These are phyloP conservation scores for Zymoseptoria ardabiliae DNA, from an alignment of 2,329 filamentous ascomycete species.

Conservation along the genomic window DNA sequence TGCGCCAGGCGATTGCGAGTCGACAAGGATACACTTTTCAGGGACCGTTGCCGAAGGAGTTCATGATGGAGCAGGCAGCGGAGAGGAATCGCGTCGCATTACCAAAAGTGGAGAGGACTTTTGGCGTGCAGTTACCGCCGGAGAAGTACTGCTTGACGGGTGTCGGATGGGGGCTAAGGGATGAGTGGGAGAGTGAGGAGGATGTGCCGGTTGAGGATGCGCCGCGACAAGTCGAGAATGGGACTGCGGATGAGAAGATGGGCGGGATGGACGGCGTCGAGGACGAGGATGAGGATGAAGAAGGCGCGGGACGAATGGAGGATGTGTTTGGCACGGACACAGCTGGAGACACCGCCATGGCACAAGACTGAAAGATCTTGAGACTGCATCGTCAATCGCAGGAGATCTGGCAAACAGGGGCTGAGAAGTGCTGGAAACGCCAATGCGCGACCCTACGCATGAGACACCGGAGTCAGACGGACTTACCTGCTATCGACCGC, in stretches of 20 bases:
- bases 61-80: slow-evolving; percentile 65
- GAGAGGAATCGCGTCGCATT: slow-evolving; percentile 62
- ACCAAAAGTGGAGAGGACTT: slow-evolving; percentile 49
- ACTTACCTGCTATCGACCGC: no score
- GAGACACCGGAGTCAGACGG: no score
- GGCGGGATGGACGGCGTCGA: slow-evolving; percentile 38
- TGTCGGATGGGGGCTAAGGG: slow-evolving; percentile 48
- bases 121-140: slow-evolving; percentile 52
- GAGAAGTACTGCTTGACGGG: slow-evolving; percentile 57
- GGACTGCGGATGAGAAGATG: slow-evolving; percentile 29
- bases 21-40: slow-evolving; percentile 64
- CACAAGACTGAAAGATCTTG: slow-evolving; percentile 26
- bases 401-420: not conserved
- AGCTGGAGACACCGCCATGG: slow-evolving; percentile 29
- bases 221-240: slow-evolving; percentile 44
- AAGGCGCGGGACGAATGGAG: slow-evolving; percentile 33
- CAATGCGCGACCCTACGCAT: no score
- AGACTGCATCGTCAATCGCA: not conserved
- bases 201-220: slow-evolving; percentile 36
- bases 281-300: slow-evolving; percentile 28
- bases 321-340: slow-evolving; percentile 36
- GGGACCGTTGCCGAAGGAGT: slow-evolving; percentile 62
- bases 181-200: slow-evolving; percentile 53
- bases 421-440: not conserved
- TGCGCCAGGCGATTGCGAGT: slow-evolving; percentile 65